Percentiles rank a stretch among this genome's conserved stretches.
Conservation (phyloP, 202 grass and related monocot genomes). For the Carex sylvatica region DNA sequence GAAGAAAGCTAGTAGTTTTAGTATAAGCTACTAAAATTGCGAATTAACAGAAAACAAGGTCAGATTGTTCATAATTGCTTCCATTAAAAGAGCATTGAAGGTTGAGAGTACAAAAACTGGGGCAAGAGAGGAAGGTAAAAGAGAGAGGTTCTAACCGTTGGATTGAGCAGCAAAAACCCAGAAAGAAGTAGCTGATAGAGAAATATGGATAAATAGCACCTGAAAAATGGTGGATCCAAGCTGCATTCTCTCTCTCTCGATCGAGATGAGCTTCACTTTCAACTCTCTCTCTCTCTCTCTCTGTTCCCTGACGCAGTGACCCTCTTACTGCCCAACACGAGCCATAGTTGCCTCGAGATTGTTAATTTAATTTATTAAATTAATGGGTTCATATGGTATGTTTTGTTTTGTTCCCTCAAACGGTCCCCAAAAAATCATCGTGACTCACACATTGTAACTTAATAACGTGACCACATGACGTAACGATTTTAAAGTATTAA, state of each 20-base stretch:
- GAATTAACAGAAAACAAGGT: not conserved
- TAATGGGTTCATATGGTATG: not conserved
- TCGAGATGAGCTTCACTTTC: conserved; percentile 19
- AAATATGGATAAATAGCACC: conserved; percentile 35
- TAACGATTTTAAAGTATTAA: no score
- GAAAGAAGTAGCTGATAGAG: conserved; percentile 26
- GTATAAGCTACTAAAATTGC: conserved; percentile 2
- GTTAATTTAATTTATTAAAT: conserved; percentile 11
- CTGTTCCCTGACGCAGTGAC: conserved; percentile 8
- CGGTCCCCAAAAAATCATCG: not conserved
- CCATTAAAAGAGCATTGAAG: not conserved
- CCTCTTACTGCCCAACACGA: conserved; percentile 26
- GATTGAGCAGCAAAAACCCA: conserved; percentile 31
- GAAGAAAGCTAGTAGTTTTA: not conserved
- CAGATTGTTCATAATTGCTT: not conserved
- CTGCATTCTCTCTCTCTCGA: conserved; percentile 40
- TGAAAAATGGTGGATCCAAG: conserved; percentile 37
- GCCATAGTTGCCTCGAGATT: conserved; percentile 14
- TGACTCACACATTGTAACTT: no score
- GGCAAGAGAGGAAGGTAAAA: not conserved
- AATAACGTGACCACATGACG: no score
- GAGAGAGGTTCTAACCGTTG: conserved; percentile 37
- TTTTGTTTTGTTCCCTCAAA: not conserved
- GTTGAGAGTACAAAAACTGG: not conserved
- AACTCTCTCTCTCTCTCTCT: not conserved